Percentiles rank a stretch among this genome's conserved stretches.
Conservation (phyloP, 495 filamentous ascomycete genomes). For the Aspergillus steynii region DNA sequence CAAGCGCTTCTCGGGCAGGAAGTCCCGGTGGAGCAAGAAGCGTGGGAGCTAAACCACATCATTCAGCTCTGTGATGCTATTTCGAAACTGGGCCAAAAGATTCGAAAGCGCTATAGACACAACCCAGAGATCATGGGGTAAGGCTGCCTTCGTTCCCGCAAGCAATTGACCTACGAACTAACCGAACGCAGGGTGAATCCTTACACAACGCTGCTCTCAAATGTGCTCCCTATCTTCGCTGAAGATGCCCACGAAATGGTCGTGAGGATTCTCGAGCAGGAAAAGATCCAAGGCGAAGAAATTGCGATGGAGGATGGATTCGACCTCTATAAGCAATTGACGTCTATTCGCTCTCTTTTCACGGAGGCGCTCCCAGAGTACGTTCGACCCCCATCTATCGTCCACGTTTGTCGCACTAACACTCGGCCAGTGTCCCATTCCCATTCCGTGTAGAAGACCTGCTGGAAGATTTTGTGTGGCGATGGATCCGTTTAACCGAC, state of each 20-base stretch:
- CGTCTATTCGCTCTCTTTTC: constrained; percentile 80
- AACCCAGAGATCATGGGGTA: constrained; percentile 88
- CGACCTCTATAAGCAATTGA: constrained; percentile 84
- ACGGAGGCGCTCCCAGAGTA: constrained; percentile 65
- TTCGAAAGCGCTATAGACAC: constrained; percentile 87
- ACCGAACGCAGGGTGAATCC: constrained; percentile 63
- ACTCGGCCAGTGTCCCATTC: constrained; percentile 53
- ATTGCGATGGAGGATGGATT: constrained; percentile 89
- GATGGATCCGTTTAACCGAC: constrained; percentile 85
- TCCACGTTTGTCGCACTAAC: background rate
- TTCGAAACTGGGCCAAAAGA: constrained; percentile 75
- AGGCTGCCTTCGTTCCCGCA: constrained; percentile 3
- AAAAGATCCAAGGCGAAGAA: constrained; percentile 67
- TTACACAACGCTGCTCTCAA: constrained; percentile 74
- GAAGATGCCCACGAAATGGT: constrained; percentile 83
- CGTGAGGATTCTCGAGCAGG: constrained; percentile 70
- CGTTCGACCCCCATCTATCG: constrained; percentile 10
- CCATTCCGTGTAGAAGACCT: constrained; percentile 83
- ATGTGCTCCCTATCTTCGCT: constrained; percentile 85
- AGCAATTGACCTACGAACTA: constrained; percentile 17
- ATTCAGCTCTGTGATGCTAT: constrained; percentile 85
- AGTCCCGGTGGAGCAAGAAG: constrained; percentile 70
- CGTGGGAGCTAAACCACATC: constrained; percentile 85
- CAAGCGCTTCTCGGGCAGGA: constrained; percentile 67
- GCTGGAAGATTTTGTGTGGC: constrained; percentile 90